phyloP scores from a whole-genome alignment of 345 rosid genomes.

The Excoecaria cochinchinensis region DNA sequence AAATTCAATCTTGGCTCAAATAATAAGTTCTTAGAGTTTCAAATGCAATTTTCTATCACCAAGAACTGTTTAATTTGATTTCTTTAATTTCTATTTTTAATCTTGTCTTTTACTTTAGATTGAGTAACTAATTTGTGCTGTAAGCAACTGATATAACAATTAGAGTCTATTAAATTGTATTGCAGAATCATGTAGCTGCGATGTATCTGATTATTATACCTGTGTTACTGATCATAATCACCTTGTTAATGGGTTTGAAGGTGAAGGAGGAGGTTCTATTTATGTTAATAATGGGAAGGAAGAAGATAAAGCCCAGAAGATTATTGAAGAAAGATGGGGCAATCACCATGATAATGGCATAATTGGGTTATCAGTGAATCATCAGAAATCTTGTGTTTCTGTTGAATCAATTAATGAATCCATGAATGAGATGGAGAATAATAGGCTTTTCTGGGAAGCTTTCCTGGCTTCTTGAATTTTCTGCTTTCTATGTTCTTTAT shows the following conservation, averaged over 20 bases:
- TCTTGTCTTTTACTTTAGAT: too few species aligned
- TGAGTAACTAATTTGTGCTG: too few species aligned
- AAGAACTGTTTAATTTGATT: too few species aligned
- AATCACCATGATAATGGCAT: conserved; percentile 8
- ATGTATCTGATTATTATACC: conserved; percentile 12
- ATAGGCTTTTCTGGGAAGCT: conserved; percentile 77
- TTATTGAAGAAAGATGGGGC: conserved; percentile 9
- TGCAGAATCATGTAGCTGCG: conserved; percentile 61
- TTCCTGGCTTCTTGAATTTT: conserved; percentile 63
- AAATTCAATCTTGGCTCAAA: too few species aligned
- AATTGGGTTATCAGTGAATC: neutral
- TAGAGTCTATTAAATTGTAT: too few species aligned
- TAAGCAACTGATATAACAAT: too few species aligned
- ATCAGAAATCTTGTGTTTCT: conserved; percentile 31
- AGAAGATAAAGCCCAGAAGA: conserved; percentile 30
- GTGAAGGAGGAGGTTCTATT: neutral
- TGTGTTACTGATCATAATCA: neutral
- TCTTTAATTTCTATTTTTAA: too few species aligned
- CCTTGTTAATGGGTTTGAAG: conserved; percentile 6
- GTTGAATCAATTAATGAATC: conserved; percentile 33
- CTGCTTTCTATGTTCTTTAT: neutral
- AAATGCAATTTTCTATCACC: too few species aligned
- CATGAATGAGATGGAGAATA: conserved; percentile 62
- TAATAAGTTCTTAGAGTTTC: too few species aligned
- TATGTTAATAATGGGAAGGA: neutral